A percentile compares a stretch with the other conserved stretches of the same genome.
Evolutionary conservation across 2,329 filamentous ascomycete genomes (phyloP).

Genomic region (Nothopassalora personata): DNA sequence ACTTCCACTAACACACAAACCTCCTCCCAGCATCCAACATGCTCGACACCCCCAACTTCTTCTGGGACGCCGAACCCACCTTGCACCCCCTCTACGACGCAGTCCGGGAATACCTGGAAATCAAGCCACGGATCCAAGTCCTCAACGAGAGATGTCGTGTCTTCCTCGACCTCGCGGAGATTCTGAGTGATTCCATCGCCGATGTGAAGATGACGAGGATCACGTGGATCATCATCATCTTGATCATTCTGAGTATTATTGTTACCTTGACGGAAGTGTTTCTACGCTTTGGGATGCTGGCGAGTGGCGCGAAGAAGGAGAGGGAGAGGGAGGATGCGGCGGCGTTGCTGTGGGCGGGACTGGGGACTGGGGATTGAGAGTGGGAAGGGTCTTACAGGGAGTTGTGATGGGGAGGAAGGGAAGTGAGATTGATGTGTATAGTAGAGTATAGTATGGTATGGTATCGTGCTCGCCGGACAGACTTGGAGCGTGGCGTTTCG

Average conservation of each 20-base stretch:
- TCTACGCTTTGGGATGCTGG: conserved; percentile 73
- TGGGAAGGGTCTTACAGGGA: no score
- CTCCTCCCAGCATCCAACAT: conserved; percentile 74
- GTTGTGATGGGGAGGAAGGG: not conserved
- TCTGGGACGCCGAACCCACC: conserved; percentile 96
- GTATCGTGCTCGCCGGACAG: no score
- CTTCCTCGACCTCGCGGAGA: conserved; percentile 92
- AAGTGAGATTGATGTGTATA: not conserved
- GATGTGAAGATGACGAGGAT: conserved; percentile 94
- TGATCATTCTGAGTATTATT: conserved; percentile 85
- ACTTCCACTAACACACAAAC: not conserved
- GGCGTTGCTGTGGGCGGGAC: conserved; percentile 3
- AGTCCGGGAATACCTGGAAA: conserved; percentile 95
- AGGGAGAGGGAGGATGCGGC: conserved; percentile 9
- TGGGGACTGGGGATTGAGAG: conserved; percentile 3
- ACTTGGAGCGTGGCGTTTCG: no score
- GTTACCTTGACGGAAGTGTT: conserved; percentile 88
- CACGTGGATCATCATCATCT: conserved; percentile 95
- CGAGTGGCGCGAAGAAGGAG: conserved; percentile 15
- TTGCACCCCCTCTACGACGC: conserved; percentile 90
- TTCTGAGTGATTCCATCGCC: conserved; percentile 83
- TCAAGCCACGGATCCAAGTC: conserved; percentile 90
- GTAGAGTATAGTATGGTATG: no score
- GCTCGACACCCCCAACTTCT: conserved; percentile 92
- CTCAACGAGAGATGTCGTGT: conserved; percentile 95